Percentiles rank a stretch among this genome's conserved stretches.
These are phyloP conservation scores for Paecilomyces niveus DNA, from an alignment of 2,329 filamentous ascomycete species.

Conservation along the genomic window DNA sequence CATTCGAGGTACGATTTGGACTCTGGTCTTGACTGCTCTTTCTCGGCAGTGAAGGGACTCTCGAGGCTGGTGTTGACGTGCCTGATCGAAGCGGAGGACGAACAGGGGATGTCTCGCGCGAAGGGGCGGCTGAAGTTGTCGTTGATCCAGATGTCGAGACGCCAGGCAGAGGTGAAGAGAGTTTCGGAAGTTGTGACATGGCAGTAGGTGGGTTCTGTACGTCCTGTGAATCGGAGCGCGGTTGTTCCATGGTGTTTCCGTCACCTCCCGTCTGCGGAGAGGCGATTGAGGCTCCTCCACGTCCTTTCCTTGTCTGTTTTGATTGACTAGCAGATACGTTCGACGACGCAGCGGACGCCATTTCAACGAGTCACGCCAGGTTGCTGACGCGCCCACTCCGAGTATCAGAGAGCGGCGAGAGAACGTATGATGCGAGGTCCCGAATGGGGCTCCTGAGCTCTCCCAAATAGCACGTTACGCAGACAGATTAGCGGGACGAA, in stretches of 20 bases:
- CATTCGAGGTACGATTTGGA: slow-evolving; percentile 48
- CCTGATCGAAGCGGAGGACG: slow-evolving; percentile 24
- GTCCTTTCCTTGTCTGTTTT: slow-evolving; percentile 17
- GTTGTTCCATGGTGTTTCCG: slow-evolving; percentile 20
- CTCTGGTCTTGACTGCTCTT: slow-evolving; percentile 63
- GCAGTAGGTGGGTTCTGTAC: slow-evolving; percentile 15
- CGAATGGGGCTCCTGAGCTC: slow-evolving; percentile 11
- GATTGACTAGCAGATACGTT: slow-evolving; percentile 18
- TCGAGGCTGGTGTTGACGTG: slow-evolving; percentile 17
- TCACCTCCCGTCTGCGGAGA: slow-evolving; percentile 21
- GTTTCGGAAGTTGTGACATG: slow-evolving; percentile 26
- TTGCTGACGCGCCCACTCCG: slow-evolving; percentile 7
- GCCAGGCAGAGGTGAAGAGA: slow-evolving; percentile 16
- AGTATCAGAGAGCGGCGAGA: slow-evolving; percentile 10
- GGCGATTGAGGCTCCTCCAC: slow-evolving; percentile 17
- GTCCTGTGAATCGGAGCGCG: slow-evolving; percentile 18
- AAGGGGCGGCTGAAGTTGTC: slow-evolving; percentile 40
- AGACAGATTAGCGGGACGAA: slow-evolving; percentile 9
- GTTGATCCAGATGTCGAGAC: slow-evolving; percentile 30
- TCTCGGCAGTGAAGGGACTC: slow-evolving; percentile 48
- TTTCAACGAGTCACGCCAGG: slow-evolving; percentile 8
- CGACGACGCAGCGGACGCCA: slow-evolving; percentile 13
- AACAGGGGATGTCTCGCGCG: slow-evolving; percentile 43
- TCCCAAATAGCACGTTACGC: slow-evolving; percentile 30
- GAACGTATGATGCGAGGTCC: slow-evolving; percentile 13